Percentiles rank a stretch among this genome's conserved stretches.
phyloP scores from a whole-genome alignment of 495 filamentous ascomycete genomes.

The Xylaria longipes region DNA sequence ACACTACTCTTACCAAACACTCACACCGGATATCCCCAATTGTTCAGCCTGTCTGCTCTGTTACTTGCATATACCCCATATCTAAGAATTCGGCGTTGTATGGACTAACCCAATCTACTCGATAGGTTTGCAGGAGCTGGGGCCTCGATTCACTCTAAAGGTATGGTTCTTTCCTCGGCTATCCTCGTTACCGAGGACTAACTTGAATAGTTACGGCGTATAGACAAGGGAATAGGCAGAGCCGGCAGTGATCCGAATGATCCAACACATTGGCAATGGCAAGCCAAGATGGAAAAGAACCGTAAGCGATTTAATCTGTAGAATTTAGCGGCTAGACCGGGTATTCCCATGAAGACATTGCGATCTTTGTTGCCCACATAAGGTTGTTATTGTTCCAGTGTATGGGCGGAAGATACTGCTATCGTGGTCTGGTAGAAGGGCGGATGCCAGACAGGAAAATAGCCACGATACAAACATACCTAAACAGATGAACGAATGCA shows the following conservation, averaged over 20 bases:
- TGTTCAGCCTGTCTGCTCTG: neutral
- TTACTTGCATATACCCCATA: neutral
- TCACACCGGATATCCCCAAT: neutral
- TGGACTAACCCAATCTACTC: slow-evolving; percentile 12
- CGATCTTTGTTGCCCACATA: neutral
- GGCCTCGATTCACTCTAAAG: slow-evolving; percentile 38
- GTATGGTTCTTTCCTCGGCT: neutral
- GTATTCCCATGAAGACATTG: neutral
- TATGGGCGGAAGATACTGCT: neutral
- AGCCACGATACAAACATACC: neutral
- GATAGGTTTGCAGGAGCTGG: slow-evolving; percentile 40
- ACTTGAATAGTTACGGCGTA: slow-evolving; percentile 71
- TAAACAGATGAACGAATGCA: neutral
- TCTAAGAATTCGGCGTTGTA: neutral
- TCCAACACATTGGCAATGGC: slow-evolving; percentile 87
- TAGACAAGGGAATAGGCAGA: slow-evolving; percentile 87
- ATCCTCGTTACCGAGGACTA: slow-evolving; percentile 16
- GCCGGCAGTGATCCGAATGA: slow-evolving; percentile 75
- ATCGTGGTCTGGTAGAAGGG: neutral
- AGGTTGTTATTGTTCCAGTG: neutral
- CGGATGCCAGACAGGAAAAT: neutral
- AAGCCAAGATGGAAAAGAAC: slow-evolving; percentile 89
- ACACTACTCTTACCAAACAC: neutral
- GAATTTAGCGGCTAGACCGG: slow-evolving; percentile 1
- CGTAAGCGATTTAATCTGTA: slow-evolving; percentile 92